A percentile compares a stretch with the other conserved stretches of the same genome.
Conservation (phyloP, 257 asterid species). For the Ballota nigra region DNA sequence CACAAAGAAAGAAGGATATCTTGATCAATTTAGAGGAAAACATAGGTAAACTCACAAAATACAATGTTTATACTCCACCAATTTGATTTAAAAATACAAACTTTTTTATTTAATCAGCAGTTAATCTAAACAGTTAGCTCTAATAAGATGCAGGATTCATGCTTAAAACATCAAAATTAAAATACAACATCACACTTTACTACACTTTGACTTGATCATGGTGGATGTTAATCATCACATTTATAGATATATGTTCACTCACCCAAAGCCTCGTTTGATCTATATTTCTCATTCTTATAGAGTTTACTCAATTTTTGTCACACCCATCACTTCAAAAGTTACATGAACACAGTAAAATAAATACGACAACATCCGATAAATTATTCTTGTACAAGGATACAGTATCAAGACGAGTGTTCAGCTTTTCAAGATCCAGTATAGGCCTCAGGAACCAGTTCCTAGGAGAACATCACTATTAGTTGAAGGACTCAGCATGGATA, state of each 20-base stretch:
- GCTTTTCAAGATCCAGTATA: constrained; percentile 74
- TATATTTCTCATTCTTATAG: constrained; percentile 16
- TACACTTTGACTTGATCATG: constrained; percentile 16
- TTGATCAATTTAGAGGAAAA: constrained; percentile 44
- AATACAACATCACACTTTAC: constrained; percentile 15
- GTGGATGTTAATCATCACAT: constrained; percentile 4
- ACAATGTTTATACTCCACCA: constrained; percentile 13
- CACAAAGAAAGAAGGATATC: constrained; percentile 85
- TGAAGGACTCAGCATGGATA: constrained; percentile 29
- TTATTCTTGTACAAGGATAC: constrained; percentile 60
- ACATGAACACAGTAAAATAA: neutral
- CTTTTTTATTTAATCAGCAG: neutral
- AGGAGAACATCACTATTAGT: constrained; percentile 31
- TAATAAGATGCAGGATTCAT: constrained; percentile 6
- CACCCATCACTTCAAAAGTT: constrained; percentile 10
- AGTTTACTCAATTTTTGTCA: constrained; percentile 14
- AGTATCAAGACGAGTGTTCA: constrained; percentile 81
- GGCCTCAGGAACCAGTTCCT: constrained; percentile 99
- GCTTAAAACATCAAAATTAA: constrained; percentile 5
- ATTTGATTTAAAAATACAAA: neutral
- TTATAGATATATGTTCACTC: constrained; percentile 8
- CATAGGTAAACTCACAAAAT: constrained; percentile 15
- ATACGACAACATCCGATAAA: neutral
- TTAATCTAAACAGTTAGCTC: constrained; percentile 2
- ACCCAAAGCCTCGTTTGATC: constrained; percentile 12